Base-by-base conservation (phyloP, 352 stramenopile genomes). In the Globisporangium megalacanthum region DNA sequence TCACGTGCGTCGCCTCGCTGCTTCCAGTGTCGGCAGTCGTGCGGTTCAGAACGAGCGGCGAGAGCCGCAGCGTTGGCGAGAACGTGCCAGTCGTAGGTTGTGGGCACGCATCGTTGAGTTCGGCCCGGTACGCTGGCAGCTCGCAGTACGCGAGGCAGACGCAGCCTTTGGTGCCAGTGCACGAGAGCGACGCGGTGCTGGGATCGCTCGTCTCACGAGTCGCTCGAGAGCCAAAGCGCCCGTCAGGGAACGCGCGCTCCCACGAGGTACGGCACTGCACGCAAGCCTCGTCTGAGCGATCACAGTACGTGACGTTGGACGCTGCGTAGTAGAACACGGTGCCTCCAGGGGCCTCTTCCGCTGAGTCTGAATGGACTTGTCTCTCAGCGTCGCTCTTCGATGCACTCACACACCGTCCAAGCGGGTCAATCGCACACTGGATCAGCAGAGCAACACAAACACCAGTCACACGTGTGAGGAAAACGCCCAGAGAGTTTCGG, bases 81-180 rank as follows among this genome's bases (percentile, higher is more conserved):
- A 46, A n/a, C 14, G 17, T 46, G 14, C 39, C 39, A 46, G 39
- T 46, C 39, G 39, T 13, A 20, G 39, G 7, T 46, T 10, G 11
- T 5, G 39, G 17, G 15, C 39, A 19, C 39, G 15, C 3, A 15
- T 46, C 15, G 6, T 14, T 5, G 6, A 46, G 39, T 8, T 46
- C 15, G 7, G 39, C 39, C 6, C 17, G 39, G 39, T 46, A 75
- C 48, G 62, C 58, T 0, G 52, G 47, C 31, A 70, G 49, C 37
- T 70, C 66, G 33, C 75, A 85, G 22, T 60, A 58, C 1, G 69
- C 62, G 20, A 83, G 54, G 37, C 74, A 83, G 15, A 83, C 66
- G 63, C 74, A 83, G 39, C 72, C 72, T 6, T 49, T 64, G 3
- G 49, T 42, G 11, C 74, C 74, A 10, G 68, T 56, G 58, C 74